A percentile compares a stretch with the other conserved stretches of the same genome.
These are phyloP conservation scores for Saccharomyces hybrid DNA, from an alignment of 1,139 yeast genomes.

Conservation along the genomic window DNA sequence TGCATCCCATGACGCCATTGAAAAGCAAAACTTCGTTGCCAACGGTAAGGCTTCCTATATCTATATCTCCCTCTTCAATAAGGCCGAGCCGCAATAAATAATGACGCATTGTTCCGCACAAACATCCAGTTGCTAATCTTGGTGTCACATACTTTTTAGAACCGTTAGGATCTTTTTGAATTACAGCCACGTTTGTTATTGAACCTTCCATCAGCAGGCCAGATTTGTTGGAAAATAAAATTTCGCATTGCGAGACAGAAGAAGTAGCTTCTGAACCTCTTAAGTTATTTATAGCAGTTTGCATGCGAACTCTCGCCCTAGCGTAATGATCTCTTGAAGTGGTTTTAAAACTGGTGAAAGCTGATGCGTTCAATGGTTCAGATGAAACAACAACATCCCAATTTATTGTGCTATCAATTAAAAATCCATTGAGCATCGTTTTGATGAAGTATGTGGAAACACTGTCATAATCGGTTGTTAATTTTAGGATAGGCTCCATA, in stretches of 20 bases:
- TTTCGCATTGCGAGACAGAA: conserved; percentile 46
- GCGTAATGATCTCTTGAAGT: conserved; percentile 61
- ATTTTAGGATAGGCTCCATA: neutral
- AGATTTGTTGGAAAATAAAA: conserved; percentile 55
- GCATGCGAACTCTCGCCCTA: conserved; percentile 47
- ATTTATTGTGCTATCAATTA: conserved; percentile 26
- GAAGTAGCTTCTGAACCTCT: neutral
- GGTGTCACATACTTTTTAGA: conserved; percentile 69
- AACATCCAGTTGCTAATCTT: conserved; percentile 62
- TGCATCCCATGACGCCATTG: conserved; percentile 81
- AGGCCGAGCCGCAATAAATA: conserved; percentile 49
- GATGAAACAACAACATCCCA: conserved; percentile 63
- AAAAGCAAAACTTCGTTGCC: conserved; percentile 68
- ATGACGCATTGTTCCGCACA: conserved; percentile 78
- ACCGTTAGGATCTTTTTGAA: conserved; percentile 16
- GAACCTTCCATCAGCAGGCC: conserved; percentile 74
- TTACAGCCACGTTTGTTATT: conserved; percentile 72
- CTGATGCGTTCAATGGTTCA: conserved; percentile 48
- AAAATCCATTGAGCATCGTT: conserved; percentile 23
- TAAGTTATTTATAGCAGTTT: conserved; percentile 35
- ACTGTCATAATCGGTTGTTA: neutral
- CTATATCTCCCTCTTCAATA: conserved; percentile 50
- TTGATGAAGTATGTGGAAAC: conserved; percentile 14
- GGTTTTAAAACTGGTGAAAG: conserved; percentile 86
- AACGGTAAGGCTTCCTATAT: conserved; percentile 38